Percentiles rank a stretch among this genome's conserved stretches.
Evolutionary conservation across 1,284 basidiomycete species (phyloP).

Genomic region (Ustilago shanxiensis): DNA sequence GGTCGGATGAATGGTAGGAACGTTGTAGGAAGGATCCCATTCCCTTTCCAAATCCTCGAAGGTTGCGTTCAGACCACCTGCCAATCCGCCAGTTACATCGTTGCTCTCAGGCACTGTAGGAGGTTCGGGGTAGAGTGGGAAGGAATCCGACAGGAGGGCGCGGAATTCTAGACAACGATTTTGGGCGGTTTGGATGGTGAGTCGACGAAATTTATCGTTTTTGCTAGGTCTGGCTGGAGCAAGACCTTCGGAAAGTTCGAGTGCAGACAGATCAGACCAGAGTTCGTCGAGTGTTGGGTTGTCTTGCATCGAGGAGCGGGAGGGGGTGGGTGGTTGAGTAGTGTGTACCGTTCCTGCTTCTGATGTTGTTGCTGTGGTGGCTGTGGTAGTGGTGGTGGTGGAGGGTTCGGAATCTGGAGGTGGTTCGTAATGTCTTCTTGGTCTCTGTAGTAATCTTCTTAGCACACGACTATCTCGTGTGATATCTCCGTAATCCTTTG

Average conservation of each 20-base stretch:
- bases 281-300: constrained; percentile 14
- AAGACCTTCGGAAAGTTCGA: constrained; percentile 41
- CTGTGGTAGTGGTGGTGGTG: neutral
- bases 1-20: constrained; percentile 47
- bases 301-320: neutral
- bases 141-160: constrained; percentile 26
- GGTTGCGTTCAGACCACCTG: constrained; percentile 17
- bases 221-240: constrained; percentile 44
- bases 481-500: constrained; percentile 63
- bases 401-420: neutral
- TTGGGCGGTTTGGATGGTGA: constrained; percentile 44
- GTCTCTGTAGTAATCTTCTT: constrained; percentile 45
- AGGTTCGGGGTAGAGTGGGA: constrained; percentile 18
- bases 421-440: constrained; percentile 28
- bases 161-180: constrained; percentile 30
- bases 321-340: neutral
- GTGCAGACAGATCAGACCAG: constrained; percentile 34
- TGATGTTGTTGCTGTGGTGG: neutral
- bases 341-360: neutral
- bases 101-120: neutral
- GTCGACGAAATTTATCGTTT: constrained; percentile 43
- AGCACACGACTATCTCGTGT: constrained; percentile 54
- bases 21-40: constrained; percentile 37
- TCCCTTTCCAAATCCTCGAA: constrained; percentile 42
- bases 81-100: constrained; percentile 23